Conservation (phyloP, 2,329 filamentous ascomycete genomes). For the Coniochaeta sp. region DNA sequence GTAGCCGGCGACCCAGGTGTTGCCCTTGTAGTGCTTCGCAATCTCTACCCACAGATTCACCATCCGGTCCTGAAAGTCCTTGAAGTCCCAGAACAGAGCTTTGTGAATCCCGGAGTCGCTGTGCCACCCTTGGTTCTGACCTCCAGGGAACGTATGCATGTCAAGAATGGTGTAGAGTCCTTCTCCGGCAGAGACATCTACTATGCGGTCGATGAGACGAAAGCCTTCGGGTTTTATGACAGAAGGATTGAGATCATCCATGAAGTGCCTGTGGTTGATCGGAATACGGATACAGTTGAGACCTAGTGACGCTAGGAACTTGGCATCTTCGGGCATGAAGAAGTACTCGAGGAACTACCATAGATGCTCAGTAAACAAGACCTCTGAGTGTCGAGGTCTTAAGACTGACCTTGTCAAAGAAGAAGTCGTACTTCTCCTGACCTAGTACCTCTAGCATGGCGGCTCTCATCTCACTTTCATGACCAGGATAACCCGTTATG, state of each 20-base stretch:
- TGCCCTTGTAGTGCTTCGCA: constrained; percentile 27
- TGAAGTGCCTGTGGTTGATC: constrained; percentile 49
- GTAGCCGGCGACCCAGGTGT: constrained; percentile 25
- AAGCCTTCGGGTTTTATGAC: constrained; percentile 38
- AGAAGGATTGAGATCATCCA: constrained; percentile 37
- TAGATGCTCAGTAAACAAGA: not conserved
- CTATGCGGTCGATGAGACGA: constrained; percentile 35
- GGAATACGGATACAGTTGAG: constrained; percentile 52
- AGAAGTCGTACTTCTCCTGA: constrained; percentile 45
- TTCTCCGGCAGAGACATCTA: constrained; percentile 30
- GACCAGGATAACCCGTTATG: constrained; percentile 50
- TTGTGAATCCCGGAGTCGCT: constrained; percentile 24
- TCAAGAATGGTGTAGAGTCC: constrained; percentile 33
- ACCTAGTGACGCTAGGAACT: constrained; percentile 44
- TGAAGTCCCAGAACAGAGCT: constrained; percentile 33
- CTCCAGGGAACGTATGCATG: constrained; percentile 31
- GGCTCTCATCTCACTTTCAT: constrained; percentile 43
- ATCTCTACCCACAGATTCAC: constrained; percentile 31
- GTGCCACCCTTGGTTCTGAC: constrained; percentile 35
- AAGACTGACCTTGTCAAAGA: constrained; percentile 28
- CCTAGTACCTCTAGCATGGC: constrained; percentile 44
- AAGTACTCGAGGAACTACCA: constrained; percentile 21
- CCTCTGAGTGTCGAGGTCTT: not conserved
- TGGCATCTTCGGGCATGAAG: constrained; percentile 46
- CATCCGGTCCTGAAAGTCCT: constrained; percentile 31